Base-by-base conservation (phyloP, 179 eudicot genomes). In the Patellifolia procumbens region DNA sequence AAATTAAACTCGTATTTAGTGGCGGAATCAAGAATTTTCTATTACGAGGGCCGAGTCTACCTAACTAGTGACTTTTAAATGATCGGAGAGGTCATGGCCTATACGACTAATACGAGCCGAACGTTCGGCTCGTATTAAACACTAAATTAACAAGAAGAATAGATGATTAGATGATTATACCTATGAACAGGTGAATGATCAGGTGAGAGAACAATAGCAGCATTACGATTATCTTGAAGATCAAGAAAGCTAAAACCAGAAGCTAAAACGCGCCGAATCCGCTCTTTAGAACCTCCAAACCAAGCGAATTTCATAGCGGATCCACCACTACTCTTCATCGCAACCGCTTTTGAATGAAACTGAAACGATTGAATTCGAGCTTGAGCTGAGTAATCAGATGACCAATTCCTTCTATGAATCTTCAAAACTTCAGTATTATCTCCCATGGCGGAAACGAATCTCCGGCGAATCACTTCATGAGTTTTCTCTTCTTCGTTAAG, bases 141-240 rank as follows among this genome's bases (percentile, higher is more conserved):
- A n/a, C n/a, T n/a, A n/a, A n/a, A n/a, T n/a, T n/a, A n/a, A n/a
- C n/a, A n/a, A n/a, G n/a, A n/a, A n/a, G n/a, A n/a, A n/a, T n/a
- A n/a, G n/a, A n/a, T n/a, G n/a, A n/a, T n/a, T n/a, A n/a, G n/a
- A n/a, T n/a, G n/a, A n/a, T n/a, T n/a, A n/a, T 83, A 93, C 98
- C 98, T 86, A 7, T 72, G 62, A 32, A 83, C 53, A 7, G 93
- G 85, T 32, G 86, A 81, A 83, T 84, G 76, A 68, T 72, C 91
- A 49, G 97, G 89, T 49, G 86, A 83, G 22, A 94, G 92, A 86
- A 74, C 73, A 32, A 94, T 66, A 7, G 91, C 94, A 19, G 88
- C 89, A 69, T 73, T 81, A 34, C 48, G 35, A n/a, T 73, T 79
- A 17, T 24, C 32, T 13, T 66, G 53, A 13, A 70, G 32, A 29